Percentiles rank a stretch among this genome's conserved stretches.
phyloP scores from a whole-genome alignment of 495 filamentous ascomycete species.

The Aspergillus panamensis region DNA sequence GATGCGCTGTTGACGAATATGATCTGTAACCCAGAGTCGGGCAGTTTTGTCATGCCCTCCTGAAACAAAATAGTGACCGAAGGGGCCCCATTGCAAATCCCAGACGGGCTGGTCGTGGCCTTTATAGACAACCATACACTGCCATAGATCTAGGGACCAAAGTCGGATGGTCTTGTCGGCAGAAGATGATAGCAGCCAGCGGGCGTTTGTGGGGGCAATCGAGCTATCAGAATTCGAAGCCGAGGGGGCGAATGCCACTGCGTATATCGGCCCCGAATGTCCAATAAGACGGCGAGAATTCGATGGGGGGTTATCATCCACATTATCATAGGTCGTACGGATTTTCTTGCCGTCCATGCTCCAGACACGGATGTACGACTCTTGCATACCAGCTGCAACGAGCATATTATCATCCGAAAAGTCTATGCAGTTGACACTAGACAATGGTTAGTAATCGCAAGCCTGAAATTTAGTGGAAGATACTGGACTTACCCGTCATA shows the following conservation, averaged over 20 bases:
- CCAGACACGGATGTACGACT: constrained; percentile 96
- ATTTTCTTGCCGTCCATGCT: constrained; percentile 73
- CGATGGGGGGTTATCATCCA: constrained; percentile 46
- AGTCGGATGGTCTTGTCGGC: constrained; percentile 83
- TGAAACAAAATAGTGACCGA: constrained; percentile 92
- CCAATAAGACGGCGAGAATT: constrained; percentile 81
- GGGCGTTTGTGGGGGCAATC: constrained; percentile 56
- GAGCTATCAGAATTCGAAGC: constrained; percentile 50
- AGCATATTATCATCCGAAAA: constrained; percentile 86
- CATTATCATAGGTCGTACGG: constrained; percentile 41
- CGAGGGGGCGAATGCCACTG: constrained; percentile 84
- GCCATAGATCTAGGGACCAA: constrained; percentile 88
- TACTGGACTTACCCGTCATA: constrained; percentile 66
- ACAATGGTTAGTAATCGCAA: constrained; percentile 22
- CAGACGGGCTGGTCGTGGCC: constrained; percentile 85
- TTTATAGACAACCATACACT: constrained; percentile 88
- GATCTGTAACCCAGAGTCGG: constrained; percentile 84
- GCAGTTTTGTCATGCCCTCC: constrained; percentile 84
- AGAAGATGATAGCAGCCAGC: constrained; percentile 80
- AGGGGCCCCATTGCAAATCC: constrained; percentile 86
- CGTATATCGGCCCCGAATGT: constrained; percentile 84
- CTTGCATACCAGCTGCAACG: constrained; percentile 79
- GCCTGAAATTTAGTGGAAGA: not conserved
- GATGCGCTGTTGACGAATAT: constrained; percentile 82
- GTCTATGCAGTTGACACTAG: constrained; percentile 83